phyloP scores from a whole-genome alignment of 495 filamentous ascomycete genomes.

The Schizothecium vesticola region DNA sequence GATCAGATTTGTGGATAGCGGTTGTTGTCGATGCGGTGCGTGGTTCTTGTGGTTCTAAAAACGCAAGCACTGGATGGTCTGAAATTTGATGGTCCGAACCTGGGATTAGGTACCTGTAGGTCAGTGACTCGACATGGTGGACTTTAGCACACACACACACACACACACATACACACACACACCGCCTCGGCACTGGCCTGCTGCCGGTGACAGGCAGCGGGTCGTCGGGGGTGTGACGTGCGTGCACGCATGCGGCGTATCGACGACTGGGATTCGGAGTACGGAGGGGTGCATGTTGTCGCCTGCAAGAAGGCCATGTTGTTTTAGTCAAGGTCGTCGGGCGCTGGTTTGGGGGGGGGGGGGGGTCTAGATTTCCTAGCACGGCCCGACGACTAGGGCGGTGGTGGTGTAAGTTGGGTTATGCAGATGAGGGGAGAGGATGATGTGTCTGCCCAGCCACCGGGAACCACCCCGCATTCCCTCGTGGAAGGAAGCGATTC shows the following conservation, averaged over 20 bases:
- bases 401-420: neutral
- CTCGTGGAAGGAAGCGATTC: neutral
- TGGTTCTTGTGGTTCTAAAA: neutral
- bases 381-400: neutral
- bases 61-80: neutral
- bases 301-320: neutral
- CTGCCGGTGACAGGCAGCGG: neutral
- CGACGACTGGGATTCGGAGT: neutral
- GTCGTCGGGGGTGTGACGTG: neutral
- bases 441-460: no score
- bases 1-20: neutral
- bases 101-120: neutral
- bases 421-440: no score
- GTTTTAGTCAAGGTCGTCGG: neutral
- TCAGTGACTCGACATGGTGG: neutral
- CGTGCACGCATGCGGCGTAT: neutral
- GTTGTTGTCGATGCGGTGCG: neutral
- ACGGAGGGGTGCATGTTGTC: neutral
- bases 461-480: no score
- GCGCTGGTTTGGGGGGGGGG: no score
- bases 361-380: neutral
- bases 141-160: no score
- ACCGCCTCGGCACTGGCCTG: neutral
- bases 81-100: neutral
- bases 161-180: no score